A percentile compares a stretch with the other conserved stretches of the same genome.
phyloP scores from a whole-genome alignment of 1,139 yeast genomes.

The Blastobotrys ciferrii region DNA sequence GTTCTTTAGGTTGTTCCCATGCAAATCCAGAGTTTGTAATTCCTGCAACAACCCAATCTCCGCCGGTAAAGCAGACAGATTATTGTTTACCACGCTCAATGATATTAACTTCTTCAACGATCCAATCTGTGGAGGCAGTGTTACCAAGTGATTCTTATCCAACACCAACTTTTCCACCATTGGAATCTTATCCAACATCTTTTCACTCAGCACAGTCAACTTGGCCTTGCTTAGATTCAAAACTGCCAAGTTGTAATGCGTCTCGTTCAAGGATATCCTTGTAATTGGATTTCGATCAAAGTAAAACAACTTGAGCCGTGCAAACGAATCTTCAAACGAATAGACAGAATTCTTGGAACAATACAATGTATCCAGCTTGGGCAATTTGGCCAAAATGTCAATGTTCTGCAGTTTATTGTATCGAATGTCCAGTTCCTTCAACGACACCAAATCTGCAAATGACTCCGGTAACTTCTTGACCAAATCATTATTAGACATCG shows the following conservation, averaged over 20 bases:
- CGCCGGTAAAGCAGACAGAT: constrained; percentile 68
- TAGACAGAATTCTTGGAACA: constrained; percentile 79
- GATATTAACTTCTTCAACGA: constrained; percentile 56
- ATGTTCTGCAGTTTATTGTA: constrained; percentile 68
- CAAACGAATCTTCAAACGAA: constrained; percentile 53
- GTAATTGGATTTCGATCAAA: constrained; percentile 81
- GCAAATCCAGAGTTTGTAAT: constrained; percentile 73
- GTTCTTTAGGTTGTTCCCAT: constrained; percentile 74
- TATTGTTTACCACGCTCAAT: constrained; percentile 72
- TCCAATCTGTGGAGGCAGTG: constrained; percentile 70
- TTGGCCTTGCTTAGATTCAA: constrained; percentile 81
- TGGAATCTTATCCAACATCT: constrained; percentile 59
- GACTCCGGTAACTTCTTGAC: constrained; percentile 54
- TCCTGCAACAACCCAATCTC: constrained; percentile 60
- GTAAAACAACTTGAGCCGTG: constrained; percentile 40
- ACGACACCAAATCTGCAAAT: constrained; percentile 51
- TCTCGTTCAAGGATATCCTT: constrained; percentile 60
- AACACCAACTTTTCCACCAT: constrained; percentile 71
- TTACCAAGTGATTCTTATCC: constrained; percentile 79
- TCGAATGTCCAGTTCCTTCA: constrained; percentile 74
- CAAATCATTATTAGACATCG: constrained; percentile 71
- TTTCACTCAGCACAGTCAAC: constrained; percentile 67
- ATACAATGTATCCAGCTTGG: constrained; percentile 67
- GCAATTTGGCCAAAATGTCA: constrained; percentile 60
- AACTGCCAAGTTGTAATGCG: constrained; percentile 61